These are phyloP conservation scores for Termitomyces heimii DNA, from an alignment of 768 basidiomycete genomes.

Conservation along the genomic window DNA sequence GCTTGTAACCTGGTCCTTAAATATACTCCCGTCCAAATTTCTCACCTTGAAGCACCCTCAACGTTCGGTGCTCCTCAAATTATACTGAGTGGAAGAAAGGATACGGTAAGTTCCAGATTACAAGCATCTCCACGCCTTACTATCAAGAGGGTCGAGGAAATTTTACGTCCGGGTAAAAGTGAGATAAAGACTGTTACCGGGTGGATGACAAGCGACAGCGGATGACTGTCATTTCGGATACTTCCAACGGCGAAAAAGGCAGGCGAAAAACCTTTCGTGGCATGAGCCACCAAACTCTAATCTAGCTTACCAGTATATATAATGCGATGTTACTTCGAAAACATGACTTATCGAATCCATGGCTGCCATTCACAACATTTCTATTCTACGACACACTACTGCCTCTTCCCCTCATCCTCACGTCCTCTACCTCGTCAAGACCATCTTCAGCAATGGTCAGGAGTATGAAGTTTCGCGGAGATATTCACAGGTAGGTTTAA, in stretches of 20 bases:
- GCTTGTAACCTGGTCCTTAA: neutral
- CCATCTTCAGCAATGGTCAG: neutral
- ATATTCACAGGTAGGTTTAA: neutral
- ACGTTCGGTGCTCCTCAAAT: neutral
- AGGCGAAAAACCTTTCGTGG: no score
- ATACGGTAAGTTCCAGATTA: neutral
- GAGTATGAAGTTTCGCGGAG: neutral
- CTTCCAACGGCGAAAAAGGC: no score
- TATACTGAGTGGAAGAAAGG: neutral
- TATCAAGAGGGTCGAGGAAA: neutral
- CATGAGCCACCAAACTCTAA: neutral
- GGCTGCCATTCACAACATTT: neutral
- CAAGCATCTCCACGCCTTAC: neutral
- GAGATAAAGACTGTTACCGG: neutral
- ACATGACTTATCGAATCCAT: neutral
- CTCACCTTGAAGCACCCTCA: neutral
- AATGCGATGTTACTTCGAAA: neutral
- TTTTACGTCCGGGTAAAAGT: neutral
- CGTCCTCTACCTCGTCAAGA: neutral
- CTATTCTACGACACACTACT: neutral
- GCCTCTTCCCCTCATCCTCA: neutral
- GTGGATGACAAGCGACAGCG: neutral
- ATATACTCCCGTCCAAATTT: neutral
- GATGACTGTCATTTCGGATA: neutral
- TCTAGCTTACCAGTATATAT: neutral